Base-by-base conservation (phyloP, 2,329 filamentous ascomycete species). In the Scedosporium boydii region DNA sequence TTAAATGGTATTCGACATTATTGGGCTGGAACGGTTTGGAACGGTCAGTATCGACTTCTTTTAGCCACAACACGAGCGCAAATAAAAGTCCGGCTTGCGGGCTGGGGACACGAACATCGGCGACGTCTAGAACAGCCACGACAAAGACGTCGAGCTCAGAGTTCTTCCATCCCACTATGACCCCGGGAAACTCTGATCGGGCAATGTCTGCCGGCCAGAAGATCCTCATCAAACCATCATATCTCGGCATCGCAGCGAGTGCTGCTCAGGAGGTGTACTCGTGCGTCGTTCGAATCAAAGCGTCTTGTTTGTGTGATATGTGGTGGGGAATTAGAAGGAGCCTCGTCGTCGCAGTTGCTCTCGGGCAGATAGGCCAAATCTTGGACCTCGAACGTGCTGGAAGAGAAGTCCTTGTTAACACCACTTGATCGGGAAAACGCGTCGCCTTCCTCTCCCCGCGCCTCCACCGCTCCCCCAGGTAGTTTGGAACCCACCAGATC, bases 151-250 rank as follows among this genome's bases (percentile, higher is more conserved):
- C 95, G 60, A 92, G 80, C 58, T 88, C 87, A 44, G 93, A 97
- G 75, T 99, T 99, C 70, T 89, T 87, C 91, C 93, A 99, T 70
- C 95, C 95, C 57, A 99, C 90, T 66, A 99, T 86, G 64, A 97
- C 90, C 55, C 93, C 95, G 51, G 91, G 85, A 63, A 84, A 81
- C 68, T 86, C 84, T 62, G 87, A 89, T 74, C 81, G 83, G 62
- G 84, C 82, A 70, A 91, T 86, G 77, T 96, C 93, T 71, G 89
- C 89, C 70, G 95, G 96, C 95, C 95, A 99, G 80, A 99, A 98
- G 79, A 99, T 87, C 80, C 95, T 91, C 87, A 98, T 91, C 80
- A 98, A 82, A 71, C 90, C 93, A 90, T 95, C 85, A 81, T 86
- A 81, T 78, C 85, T 84, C 79, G 84, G 79, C 85, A 87, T 87